Evolutionary conservation across 1,284 basidiomycete genomes (phyloP), one percentile per base, ranked within the genome.

Genomic region (Cerioporus squamosus): DNA sequence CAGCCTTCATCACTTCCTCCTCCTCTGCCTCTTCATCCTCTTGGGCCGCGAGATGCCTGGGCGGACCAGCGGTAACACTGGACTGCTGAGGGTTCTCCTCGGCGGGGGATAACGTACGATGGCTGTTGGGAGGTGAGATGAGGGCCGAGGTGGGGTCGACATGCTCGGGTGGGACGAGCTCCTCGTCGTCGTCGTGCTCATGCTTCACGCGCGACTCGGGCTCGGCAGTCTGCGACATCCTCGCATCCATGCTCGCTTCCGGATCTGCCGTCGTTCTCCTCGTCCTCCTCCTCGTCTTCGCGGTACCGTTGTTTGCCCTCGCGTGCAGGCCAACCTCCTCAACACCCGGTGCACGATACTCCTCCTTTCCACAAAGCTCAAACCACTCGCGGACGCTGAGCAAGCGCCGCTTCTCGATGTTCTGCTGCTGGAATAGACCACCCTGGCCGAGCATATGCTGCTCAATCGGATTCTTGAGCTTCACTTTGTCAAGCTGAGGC

Each of bases 351-450:
- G 89, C 83, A 39, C 85, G 81, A 54, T 82, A 83, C 10, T 90
- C 89, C 18, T 87, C 85, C 64, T 85, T 87, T 23, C 74, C 73
- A 68, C 91, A 94, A n/a, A 94, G 80, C 66, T 92, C 88, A 3
- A 83, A 86, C 94, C 94, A 96, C 70, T 95, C 93, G 58, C 92
- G 86, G 24, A 95, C 85, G 60, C 87, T 90, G 81, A 95, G 84
- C 18, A 85, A 77, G 66, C 88, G 89, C 60, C 93, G 86, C 72
- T 93, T 94, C 78, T 95, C 94, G 65, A 97, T 82, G 72, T 97
- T 98, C 75, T 93, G 87, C 67, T 94, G 90, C n/a, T 92, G 85
- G 72, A 94, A 98, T 5, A 96, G 81, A 6, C 95, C 95, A 8
- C 86, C 85, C 42, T 85, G 81, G 10, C 96, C 96, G 44, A 90